phyloP scores from a whole-genome alignment of 2,329 filamentous ascomycete genomes.

The Monosporascus sp. region DNA sequence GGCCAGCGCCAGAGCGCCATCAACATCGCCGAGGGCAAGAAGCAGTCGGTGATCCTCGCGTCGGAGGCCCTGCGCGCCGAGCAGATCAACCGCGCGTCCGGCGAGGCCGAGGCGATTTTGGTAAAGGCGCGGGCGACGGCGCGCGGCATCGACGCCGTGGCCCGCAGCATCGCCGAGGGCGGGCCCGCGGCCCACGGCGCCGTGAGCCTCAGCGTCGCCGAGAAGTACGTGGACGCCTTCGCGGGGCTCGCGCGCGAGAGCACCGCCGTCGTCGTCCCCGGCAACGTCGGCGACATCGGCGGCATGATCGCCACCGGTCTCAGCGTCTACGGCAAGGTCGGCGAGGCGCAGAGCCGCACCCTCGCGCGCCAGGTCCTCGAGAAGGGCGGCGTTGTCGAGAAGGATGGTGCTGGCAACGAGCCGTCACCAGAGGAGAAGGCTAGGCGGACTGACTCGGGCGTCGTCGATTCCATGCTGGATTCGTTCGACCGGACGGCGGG shows the following conservation, averaged over 20 bases:
- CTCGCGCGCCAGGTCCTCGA: constrained; percentile 52
- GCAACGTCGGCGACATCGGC: constrained; percentile 93
- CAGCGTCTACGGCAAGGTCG: constrained; percentile 92
- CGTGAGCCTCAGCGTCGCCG: constrained; percentile 81
- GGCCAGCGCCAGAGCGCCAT: constrained; percentile 96
- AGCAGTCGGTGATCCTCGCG: constrained; percentile 93
- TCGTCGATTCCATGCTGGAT: constrained; percentile 26
- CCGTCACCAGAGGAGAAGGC: constrained; percentile 14
- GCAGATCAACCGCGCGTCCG: constrained; percentile 86
- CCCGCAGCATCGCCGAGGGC: constrained; percentile 67
- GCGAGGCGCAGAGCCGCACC: constrained; percentile 67
- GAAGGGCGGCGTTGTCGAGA: constrained; percentile 17
- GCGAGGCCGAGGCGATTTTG: constrained; percentile 90
- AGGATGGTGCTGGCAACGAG: constrained; percentile 9
- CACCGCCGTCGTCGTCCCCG: constrained; percentile 90
- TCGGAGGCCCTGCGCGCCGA: constrained; percentile 87
- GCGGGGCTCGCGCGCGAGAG: constrained; percentile 89
- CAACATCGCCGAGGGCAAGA: constrained; percentile 96
- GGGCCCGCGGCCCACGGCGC: constrained; percentile 74
- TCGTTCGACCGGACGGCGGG: constrained; percentile 27
- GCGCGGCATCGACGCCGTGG: constrained; percentile 80
- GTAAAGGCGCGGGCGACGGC: constrained; percentile 85
- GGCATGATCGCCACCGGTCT: constrained; percentile 96
- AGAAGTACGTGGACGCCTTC: constrained; percentile 98
- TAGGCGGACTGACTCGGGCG: constrained; percentile 12